Evolutionary conservation across 768 basidiomycete species (phyloP).

Genomic region (Naematelia encephala): DNA sequence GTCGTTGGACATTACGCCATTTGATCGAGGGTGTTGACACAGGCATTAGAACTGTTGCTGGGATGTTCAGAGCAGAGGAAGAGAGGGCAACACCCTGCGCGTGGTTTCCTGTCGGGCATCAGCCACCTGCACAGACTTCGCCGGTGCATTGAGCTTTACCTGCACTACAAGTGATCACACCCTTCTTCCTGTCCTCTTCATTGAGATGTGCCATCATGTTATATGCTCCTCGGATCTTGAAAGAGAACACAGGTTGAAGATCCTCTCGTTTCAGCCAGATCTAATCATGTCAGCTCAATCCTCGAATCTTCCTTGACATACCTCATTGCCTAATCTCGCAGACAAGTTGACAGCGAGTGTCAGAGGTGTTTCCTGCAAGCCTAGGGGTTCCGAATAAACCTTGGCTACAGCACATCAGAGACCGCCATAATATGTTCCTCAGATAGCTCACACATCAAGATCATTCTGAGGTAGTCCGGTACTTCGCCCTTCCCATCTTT

Average conservation of each 20-base stretch:
- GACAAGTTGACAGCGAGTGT: conserved; percentile 83
- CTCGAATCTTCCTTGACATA: conserved; percentile 7
- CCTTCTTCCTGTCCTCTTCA: conserved; percentile 91
- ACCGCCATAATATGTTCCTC: neutral
- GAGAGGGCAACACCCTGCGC: conserved; percentile 97
- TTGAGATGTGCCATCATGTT: conserved; percentile 91
- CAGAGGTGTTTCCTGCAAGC: conserved; percentile 65
- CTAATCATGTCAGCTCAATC: conserved; percentile 14
- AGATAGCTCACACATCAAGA: conserved; percentile 46
- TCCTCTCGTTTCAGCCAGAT: conserved; percentile 98
- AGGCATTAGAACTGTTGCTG: conserved; percentile 99
- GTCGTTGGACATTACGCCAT: conserved; percentile 85
- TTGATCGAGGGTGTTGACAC: conserved; percentile 92
- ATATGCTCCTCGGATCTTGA: conserved; percentile 97
- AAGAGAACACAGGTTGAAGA: conserved; percentile 89
- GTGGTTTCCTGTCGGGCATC: conserved; percentile 72
- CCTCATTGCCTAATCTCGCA: conserved; percentile 76
- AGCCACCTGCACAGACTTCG: neutral
- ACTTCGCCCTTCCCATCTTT: conserved; percentile 22
- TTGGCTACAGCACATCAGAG: conserved; percentile 37
- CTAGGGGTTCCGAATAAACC: conserved; percentile 49
- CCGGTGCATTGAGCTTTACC: conserved; percentile 63
- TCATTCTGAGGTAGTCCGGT: conserved; percentile 49
- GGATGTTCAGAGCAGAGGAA: conserved; percentile 77
- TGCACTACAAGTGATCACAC: conserved; percentile 95